A percentile compares a stretch with the other conserved stretches of the same genome.
These are phyloP conservation scores for Phytopythium helicoides DNA, from an alignment of 352 stramenopile genomes.

Conservation along the genomic window DNA sequence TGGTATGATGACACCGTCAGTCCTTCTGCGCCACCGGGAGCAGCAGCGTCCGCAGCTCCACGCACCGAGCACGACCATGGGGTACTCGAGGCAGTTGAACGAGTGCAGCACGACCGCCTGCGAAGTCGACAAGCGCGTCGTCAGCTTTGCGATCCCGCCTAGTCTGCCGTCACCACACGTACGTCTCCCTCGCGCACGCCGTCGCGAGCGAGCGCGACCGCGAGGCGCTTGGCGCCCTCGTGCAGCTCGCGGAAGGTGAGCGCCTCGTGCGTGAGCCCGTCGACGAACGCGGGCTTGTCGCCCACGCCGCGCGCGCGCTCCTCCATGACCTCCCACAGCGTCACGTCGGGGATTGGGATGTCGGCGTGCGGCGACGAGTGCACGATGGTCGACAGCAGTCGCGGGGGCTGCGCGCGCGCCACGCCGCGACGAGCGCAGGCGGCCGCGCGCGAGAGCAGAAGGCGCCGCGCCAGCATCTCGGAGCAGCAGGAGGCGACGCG, in stretches of 20 bases:
- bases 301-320: constrained; percentile 24
- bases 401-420: constrained; percentile 7
- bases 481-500: neutral
- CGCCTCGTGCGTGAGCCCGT: constrained; percentile 34
- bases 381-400: constrained; percentile 25
- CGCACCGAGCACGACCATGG: constrained; percentile 50
- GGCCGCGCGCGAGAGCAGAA: neutral
- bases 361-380: constrained; percentile 38
- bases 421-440: constrained; percentile 11
- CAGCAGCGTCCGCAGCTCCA: neutral
- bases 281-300: constrained; percentile 39
- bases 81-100: constrained; percentile 64
- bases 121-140: neutral
- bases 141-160: neutral
- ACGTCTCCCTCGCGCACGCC: constrained; percentile 48
- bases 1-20: too few relatives aligned
- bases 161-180: neutral
- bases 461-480: constrained; percentile 1
- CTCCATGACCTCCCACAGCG: constrained; percentile 44
- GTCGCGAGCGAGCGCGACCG: constrained; percentile 29
- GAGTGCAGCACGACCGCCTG: constrained; percentile 46
- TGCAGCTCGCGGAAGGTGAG: constrained; percentile 42
- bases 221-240: constrained; percentile 23
- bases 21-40: neutral
- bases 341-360: constrained; percentile 32